Evolutionary conservation across 208 protist species (phyloP).

Genomic region (Blastocrithidia nonstop): DNA sequence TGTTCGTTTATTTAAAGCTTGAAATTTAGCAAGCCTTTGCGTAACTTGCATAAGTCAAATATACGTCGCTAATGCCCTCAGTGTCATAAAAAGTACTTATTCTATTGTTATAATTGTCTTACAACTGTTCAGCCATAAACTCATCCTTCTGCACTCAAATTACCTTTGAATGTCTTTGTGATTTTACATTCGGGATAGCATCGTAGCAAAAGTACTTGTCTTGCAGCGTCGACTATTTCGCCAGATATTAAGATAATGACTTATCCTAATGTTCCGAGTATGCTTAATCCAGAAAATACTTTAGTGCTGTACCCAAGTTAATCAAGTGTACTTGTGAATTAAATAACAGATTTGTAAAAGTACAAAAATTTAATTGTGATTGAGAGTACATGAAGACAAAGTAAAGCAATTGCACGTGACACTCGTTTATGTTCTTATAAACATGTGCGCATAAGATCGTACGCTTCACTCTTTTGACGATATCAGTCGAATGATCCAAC

Average conservation of each 20-base stretch:
- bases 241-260: conserved; percentile 67
- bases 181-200: conserved; percentile 82
- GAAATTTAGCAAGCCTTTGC: conserved; percentile 54
- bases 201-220: conserved; percentile 83
- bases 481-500: conserved; percentile 86
- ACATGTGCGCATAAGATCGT: conserved; percentile 63
- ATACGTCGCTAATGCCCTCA: conserved; percentile 47
- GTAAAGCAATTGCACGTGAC: conserved; percentile 74
- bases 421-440: conserved; percentile 51
- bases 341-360: conserved; percentile 41
- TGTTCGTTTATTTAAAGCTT: conserved; percentile 52
- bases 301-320: conserved; percentile 78
- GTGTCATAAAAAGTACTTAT: conserved; percentile 61
- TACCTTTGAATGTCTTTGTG: conserved; percentile 76
- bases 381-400: conserved; percentile 90
- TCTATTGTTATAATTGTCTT: conserved; percentile 85
- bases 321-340: conserved; percentile 48
- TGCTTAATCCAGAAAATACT: conserved; percentile 44
- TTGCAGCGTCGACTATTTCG: conserved; percentile 83
- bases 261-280: conserved; percentile 45
- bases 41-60: conserved; percentile 29
- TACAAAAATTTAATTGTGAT: conserved; percentile 88
- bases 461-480: conserved; percentile 88
- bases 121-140: conserved; percentile 66
- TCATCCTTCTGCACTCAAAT: conserved; percentile 48